These are phyloP conservation scores for Candida sithepensis DNA, from an alignment of 805 yeast species.

Conservation along the genomic window DNA sequence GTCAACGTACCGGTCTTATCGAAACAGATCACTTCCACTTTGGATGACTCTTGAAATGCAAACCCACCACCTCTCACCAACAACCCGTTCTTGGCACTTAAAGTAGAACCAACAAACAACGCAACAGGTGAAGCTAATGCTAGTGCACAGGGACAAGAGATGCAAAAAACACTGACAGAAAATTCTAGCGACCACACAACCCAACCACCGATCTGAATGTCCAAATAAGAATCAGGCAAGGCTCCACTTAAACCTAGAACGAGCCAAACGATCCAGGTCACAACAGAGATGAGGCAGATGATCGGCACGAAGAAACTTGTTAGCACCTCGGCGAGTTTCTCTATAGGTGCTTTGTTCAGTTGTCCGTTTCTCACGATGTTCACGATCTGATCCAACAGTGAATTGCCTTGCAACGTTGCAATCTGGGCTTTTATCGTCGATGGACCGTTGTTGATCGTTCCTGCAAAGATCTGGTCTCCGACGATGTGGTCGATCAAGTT, in stretches of 20 bases:
- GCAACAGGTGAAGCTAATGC: conserved; percentile 91
- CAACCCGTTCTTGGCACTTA: conserved; percentile 75
- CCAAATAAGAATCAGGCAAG: conserved; percentile 53
- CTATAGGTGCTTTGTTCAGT: conserved; percentile 68
- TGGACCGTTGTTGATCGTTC: conserved; percentile 64
- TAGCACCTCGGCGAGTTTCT: conserved; percentile 60
- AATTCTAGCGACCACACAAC: conserved; percentile 73
- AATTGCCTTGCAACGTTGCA: conserved; percentile 56
- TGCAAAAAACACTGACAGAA: conserved; percentile 74
- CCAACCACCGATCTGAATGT: conserved; percentile 72
- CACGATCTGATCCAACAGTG: conserved; percentile 67
- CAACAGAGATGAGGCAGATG: conserved; percentile 54
- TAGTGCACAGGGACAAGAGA: conserved; percentile 95
- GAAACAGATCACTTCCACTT: conserved; percentile 60
- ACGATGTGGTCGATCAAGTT: conserved; percentile 50
- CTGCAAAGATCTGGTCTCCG: conserved; percentile 71
- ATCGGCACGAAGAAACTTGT: conserved; percentile 75
- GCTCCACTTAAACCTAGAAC: conserved; percentile 49
- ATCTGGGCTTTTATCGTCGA: conserved; percentile 51
- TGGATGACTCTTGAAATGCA: conserved; percentile 75
- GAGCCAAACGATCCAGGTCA: conserved; percentile 71
- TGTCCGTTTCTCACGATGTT: conserved; percentile 72
- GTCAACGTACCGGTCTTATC: conserved; percentile 82
- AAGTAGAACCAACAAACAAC: conserved; percentile 70
- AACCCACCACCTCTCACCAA: conserved; percentile 79